These are phyloP conservation scores for Wickerhamomyces xylosicus DNA, from an alignment of 805 yeast species.

Conservation along the genomic window DNA sequence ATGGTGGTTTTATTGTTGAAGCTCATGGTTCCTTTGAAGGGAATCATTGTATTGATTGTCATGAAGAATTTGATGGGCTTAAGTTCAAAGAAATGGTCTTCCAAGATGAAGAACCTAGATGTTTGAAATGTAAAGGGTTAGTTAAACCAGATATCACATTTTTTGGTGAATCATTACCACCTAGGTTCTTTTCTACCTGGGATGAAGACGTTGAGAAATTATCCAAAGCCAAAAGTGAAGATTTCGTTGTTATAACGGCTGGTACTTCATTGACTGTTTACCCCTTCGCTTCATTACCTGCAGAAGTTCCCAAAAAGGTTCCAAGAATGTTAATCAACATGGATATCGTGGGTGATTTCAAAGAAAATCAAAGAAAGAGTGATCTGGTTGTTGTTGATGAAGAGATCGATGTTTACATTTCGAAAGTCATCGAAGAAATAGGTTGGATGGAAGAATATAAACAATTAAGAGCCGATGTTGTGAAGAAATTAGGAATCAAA, in stretches of 20 bases:
- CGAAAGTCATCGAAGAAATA: constrained; percentile 35
- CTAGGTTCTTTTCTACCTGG: constrained; percentile 56
- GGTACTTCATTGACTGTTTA: constrained; percentile 87
- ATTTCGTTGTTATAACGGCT: constrained; percentile 73
- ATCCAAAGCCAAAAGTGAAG: constrained; percentile 23
- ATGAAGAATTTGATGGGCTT: constrained; percentile 37
- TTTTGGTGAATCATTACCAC: constrained; percentile 84
- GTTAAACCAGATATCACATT: constrained; percentile 93
- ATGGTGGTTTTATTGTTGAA: constrained; percentile 57
- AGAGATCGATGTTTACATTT: constrained; percentile 62
- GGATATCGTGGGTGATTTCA: constrained; percentile 71
- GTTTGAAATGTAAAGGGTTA: constrained; percentile 57
- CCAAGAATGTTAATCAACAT: constrained; percentile 62
- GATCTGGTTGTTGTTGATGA: constrained; percentile 54
- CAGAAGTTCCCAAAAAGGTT: constrained; percentile 39
- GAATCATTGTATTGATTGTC: constrained; percentile 77
- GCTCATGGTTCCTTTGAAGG: constrained; percentile 93
- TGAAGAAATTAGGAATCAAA: background rate
- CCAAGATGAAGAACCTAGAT: constrained; percentile 28
- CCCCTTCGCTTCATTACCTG: constrained; percentile 83
- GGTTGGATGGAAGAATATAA: constrained; percentile 45
- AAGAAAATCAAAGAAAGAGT: constrained; percentile 35
- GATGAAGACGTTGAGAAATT: constrained; percentile 33
- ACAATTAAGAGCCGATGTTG: background rate
- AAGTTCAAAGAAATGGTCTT: constrained; percentile 31